Evolutionary conservation across 495 filamentous ascomycete genomes (phyloP), one percentile per base, ranked within the genome.

Genomic region (Penicillium lagena): DNA sequence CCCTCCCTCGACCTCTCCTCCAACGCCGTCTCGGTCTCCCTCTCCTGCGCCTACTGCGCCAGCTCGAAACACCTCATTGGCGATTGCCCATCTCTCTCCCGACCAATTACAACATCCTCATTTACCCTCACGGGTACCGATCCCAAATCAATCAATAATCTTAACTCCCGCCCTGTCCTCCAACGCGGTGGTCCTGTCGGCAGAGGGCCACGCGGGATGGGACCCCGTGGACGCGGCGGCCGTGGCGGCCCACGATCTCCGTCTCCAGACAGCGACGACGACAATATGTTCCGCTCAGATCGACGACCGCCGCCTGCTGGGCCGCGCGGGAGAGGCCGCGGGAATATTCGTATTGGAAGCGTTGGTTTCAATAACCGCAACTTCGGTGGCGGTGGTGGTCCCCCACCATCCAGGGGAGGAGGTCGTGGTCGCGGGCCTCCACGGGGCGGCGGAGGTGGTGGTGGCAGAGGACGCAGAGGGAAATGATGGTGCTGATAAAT

Each of bases 41-140:
- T 76, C 29, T 74, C 64, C n/a, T 78, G 74, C 49, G 63, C 71
- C 34, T 62, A 71, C 43, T 78, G 75, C 51, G 56, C 62, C 32
- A 72, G 65, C 47, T 50, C 49, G 28, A 63, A 52, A 28, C 75
- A 78, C 53, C 54, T 78, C 1, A 54, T 71, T 2, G 75, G 73
- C 11, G 69, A 77, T 35, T 78, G 75, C 36, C 67, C 69, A 2
- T 56, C 52, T 10, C 62, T 63, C 7, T 34, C 39, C 12, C 43
- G 35, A 13, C 50, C 47, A 4, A 35, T 57, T 27, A 42, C 35
- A 6, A 62, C 63, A 12, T 59, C 64, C 11, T 64, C 62, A 12
- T 71, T 66, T 29, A 66, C 64, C 4, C 41, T 70, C 29, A 56
- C 55, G 33, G 64, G 56, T 4, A 56, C 69, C 12, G 62, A 68